Evolutionary conservation across 371 early-diverging fungal species (phyloP).

Genomic region (Mucor mucedo): DNA sequence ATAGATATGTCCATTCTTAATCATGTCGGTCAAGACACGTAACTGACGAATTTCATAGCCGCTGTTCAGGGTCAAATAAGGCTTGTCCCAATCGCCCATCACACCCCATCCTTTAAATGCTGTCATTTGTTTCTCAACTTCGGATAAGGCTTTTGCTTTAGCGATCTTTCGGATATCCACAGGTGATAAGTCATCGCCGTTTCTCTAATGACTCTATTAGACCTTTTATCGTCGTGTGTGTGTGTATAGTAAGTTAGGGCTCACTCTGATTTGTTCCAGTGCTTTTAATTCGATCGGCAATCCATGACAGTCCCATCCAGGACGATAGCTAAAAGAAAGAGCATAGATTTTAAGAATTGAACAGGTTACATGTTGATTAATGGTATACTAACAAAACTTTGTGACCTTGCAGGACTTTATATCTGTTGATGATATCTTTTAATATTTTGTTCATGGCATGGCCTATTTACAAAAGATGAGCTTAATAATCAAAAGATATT

Average conservation of each 20-base stretch:
- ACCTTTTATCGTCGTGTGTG: background rate
- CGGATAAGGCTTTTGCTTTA: slow-evolving; percentile 67
- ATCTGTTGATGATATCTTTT: slow-evolving; percentile 92
- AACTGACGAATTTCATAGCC: slow-evolving; percentile 84
- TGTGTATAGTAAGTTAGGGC: background rate
- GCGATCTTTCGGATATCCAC: slow-evolving; percentile 73
- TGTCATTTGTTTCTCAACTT: slow-evolving; percentile 70
- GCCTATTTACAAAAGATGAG: slow-evolving; percentile 41
- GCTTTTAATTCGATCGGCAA: slow-evolving; percentile 96
- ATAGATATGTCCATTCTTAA: slow-evolving; percentile 74
- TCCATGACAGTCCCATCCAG: slow-evolving; percentile 98
- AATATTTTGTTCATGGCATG: slow-evolving; percentile 95
- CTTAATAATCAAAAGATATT: too few species aligned
- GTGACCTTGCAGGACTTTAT: slow-evolving; percentile 84
- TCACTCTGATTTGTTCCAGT: slow-evolving; percentile 66
- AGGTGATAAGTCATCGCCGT: slow-evolving; percentile 56
- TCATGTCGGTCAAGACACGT: slow-evolving; percentile 78
- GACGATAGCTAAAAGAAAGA: slow-evolving; percentile 66
- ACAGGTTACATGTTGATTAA: too few species aligned
- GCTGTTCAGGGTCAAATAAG: slow-evolving; percentile 77
- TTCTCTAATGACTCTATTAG: slow-evolving; percentile 19
- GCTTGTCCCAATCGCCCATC: slow-evolving; percentile 86
- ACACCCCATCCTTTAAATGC: slow-evolving; percentile 79
- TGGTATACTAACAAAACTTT: slow-evolving; percentile 69
- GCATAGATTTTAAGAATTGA: background rate